Evolutionary conservation across 495 filamentous ascomycete species (phyloP).

Genomic region (Daldinia decipiens): DNA sequence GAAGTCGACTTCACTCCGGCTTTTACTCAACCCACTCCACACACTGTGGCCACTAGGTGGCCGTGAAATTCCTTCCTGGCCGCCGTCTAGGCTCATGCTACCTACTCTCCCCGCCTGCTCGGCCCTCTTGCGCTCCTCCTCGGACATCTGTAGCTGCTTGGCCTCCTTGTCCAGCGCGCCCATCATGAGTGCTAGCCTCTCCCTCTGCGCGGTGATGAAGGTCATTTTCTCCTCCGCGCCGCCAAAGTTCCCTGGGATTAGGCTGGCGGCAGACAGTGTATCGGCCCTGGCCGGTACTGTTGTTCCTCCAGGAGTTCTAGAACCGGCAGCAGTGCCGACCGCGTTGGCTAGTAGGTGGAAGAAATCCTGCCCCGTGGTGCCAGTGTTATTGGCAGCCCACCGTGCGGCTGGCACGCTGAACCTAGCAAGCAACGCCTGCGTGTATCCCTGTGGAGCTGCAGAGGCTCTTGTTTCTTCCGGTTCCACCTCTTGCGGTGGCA

Average conservation of each 20-base stretch:
- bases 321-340: slow-evolving; percentile 56
- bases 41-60: slow-evolving; percentile 60
- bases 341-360: slow-evolving; percentile 81
- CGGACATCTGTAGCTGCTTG: slow-evolving; percentile 52
- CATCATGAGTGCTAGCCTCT: slow-evolving; percentile 74
- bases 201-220: slow-evolving; percentile 77
- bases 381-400: slow-evolving; percentile 52
- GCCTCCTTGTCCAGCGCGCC: slow-evolving; percentile 81
- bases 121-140: slow-evolving; percentile 49
- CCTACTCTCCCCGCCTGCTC: slow-evolving; percentile 36
- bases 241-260: slow-evolving; percentile 74
- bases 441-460: slow-evolving; percentile 69
- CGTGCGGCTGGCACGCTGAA: slow-evolving; percentile 79
- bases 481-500: slow-evolving; percentile 61
- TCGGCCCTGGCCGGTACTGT: slow-evolving; percentile 36
- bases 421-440: slow-evolving; percentile 81
- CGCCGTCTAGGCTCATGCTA: slow-evolving; percentile 49
- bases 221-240: slow-evolving; percentile 70
- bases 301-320: slow-evolving; percentile 22
- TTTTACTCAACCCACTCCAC: slow-evolving; percentile 70
- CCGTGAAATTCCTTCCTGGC: slow-evolving; percentile 45
- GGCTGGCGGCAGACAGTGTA: slow-evolving; percentile 65
- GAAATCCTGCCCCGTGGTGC: slow-evolving; percentile 67
- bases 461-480: slow-evolving; percentile 53
- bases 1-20: slow-evolving; percentile 80